Conservation (phyloP, 352 stramenopile genomes). For the Detonula confervacea region DNA sequence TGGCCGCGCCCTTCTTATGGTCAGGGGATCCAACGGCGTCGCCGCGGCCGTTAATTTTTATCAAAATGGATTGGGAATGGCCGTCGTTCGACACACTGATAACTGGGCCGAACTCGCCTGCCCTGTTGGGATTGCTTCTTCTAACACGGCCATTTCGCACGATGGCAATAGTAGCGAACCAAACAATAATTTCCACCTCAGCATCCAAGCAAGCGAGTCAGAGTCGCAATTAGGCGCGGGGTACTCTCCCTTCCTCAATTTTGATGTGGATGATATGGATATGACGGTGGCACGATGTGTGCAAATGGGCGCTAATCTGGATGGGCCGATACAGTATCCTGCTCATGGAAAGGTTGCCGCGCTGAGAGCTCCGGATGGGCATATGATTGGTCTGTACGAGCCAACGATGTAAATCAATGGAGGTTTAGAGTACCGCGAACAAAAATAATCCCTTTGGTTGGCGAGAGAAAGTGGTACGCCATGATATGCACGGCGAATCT, state of each 20-base stretch:
- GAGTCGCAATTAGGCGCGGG: conserved; percentile 78
- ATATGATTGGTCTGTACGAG: conserved; percentile 86
- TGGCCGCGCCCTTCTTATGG: conserved; percentile 76
- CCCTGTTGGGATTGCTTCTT: conserved; percentile 31
- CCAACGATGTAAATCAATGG: conserved; percentile 37
- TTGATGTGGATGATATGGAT: conserved; percentile 83
- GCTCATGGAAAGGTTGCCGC: conserved; percentile 84
- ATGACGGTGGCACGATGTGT: conserved; percentile 68
- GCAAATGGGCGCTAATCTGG: conserved; percentile 79
- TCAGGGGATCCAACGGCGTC: conserved; percentile 72
- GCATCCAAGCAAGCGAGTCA: conserved; percentile 62
- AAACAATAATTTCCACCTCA: conserved; percentile 56
- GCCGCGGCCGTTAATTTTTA: conserved; percentile 83
- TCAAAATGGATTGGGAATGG: conserved; percentile 73
- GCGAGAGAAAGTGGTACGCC: too few species aligned
- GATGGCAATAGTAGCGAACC: too few species aligned
- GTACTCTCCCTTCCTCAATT: conserved; percentile 80
- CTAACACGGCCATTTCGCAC: neutral
- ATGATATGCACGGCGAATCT: too few species aligned
- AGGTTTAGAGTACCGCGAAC: neutral
- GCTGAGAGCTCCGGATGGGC: conserved; percentile 72
- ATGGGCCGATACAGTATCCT: conserved; percentile 84
- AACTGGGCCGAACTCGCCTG: conserved; percentile 78
- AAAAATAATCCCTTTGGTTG: too few species aligned
- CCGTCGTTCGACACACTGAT: conserved; percentile 77